Evolutionary conservation across 129 eudicot species (phyloP), one percentile per base, ranked within the genome.

Genomic region (Flaveria trinervia): DNA sequence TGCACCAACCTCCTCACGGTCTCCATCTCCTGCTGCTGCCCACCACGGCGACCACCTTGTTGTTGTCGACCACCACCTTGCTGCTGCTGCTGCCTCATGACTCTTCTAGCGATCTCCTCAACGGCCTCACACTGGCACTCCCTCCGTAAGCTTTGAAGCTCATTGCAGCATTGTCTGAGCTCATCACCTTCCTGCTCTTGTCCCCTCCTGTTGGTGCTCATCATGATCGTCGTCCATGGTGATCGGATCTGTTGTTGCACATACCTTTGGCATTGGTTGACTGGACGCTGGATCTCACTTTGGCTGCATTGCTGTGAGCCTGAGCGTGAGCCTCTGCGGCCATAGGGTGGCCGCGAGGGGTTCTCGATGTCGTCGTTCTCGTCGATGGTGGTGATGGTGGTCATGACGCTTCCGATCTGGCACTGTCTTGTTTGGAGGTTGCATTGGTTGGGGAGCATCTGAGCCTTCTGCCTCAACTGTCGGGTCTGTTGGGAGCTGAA

Each of bases 391-490:
- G 84, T 75, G 81, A 66, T 13, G 23, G 57, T 17, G 55, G 48
- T 48, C 45, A 49, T 59, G 43, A 59, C 26, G 73, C 6, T 51
- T 57, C 68, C 45, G 20, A 71, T 54, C 15, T 39, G 65, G 72
- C 78, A 79, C 16, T 41, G 72, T 64, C 69, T 44, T 4, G 45
- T 3, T 51, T 68, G 39, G 5, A 73, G 52, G 22, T 78, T 30
- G 73, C 86, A 83, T 22, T 20, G 17, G 11, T 57, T 72, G 13
- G 86, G 86, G 20, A 83, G 76, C 17, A 48, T 23, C 26, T 23
- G 26, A 23, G 26, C 86, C 68, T 11, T 79, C 64, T 71, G 72
- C 52, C 25, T 71, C 83, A 71, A 14, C 55, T 16, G 65, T 64
- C 15, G 62, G 65, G n/a, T 33, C 54, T 70, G 46, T 15, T 79